Conservation (phyloP, 2,329 filamentous ascomycete species). For the Trichoderma sp. region DNA sequence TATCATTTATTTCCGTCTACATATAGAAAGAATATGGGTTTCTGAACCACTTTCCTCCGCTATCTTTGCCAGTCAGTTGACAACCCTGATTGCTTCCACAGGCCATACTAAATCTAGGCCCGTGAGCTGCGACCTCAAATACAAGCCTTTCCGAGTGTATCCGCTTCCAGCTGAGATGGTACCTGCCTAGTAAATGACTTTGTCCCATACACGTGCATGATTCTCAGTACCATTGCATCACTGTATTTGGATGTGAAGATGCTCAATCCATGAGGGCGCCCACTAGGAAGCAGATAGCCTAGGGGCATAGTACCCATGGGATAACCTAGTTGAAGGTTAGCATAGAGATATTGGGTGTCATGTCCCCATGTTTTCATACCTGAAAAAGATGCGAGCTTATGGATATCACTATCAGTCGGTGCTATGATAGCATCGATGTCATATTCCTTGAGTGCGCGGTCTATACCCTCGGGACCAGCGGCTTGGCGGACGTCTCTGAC, state of each 20-base stretch:
- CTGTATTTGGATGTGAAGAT: background rate
- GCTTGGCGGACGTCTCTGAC: background rate
- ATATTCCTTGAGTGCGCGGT: background rate
- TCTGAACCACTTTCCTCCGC: background rate
- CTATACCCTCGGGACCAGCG: background rate
- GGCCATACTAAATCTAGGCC: fast-evolving
- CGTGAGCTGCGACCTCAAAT: background rate
- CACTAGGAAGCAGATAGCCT: background rate
- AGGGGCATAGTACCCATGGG: background rate
- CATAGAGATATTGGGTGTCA: background rate
- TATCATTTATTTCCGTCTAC: background rate
- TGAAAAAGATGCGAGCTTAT: background rate
- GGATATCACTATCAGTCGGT: background rate
- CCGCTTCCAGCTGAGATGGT: background rate
- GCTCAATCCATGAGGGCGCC: background rate
- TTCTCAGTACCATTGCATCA: background rate
- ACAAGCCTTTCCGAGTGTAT: background rate
- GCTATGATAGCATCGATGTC: background rate
- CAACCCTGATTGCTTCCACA: background rate
- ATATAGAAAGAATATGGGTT: background rate
- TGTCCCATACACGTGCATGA: background rate
- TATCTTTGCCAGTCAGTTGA: background rate
- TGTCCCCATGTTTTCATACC: background rate
- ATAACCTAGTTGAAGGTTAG: background rate
- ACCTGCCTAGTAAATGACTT: background rate